phyloP scores from a whole-genome alignment of 192 early-diverging fungal genomes.

The Coemansia erecta region DNA sequence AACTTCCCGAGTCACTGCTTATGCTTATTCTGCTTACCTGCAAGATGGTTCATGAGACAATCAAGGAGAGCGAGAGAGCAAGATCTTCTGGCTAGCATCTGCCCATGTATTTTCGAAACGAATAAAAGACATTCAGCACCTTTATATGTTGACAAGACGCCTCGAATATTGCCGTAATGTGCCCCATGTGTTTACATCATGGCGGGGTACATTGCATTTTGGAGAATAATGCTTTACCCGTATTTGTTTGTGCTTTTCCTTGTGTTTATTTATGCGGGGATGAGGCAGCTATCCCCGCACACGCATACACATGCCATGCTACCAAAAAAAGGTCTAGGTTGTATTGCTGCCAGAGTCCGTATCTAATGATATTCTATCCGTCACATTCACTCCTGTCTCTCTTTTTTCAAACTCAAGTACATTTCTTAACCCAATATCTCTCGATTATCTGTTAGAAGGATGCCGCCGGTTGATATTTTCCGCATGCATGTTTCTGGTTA shows the following conservation, averaged over 20 bases:
- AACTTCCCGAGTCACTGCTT: constrained; percentile 12
- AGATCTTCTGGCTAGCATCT: not conserved
- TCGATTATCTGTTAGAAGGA: not conserved
- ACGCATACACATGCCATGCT: too few relatives aligned
- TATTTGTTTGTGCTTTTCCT: not conserved
- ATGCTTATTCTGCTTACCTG: constrained; percentile 10
- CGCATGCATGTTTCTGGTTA: constrained; percentile 6
- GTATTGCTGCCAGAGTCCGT: too few relatives aligned
- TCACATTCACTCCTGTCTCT: too few relatives aligned
- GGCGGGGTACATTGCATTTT: not conserved
- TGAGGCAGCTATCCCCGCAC: too few relatives aligned
- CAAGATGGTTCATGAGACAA: constrained; percentile 13
- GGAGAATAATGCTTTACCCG: not conserved
- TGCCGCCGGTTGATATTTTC: constrained; percentile 27
- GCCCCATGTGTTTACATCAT: too few relatives aligned
- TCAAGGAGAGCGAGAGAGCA: not conserved
- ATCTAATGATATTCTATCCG: too few relatives aligned
- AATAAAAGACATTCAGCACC: too few relatives aligned
- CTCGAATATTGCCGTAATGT: too few relatives aligned
- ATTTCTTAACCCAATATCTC: not conserved
- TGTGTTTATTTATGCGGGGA: too few relatives aligned
- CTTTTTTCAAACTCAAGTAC: not conserved
- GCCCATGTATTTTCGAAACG: too few relatives aligned
- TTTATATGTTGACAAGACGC: too few relatives aligned
- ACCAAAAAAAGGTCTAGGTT: too few relatives aligned